phyloP scores from a whole-genome alignment of 805 yeast genomes.

The Lachancea fermentati region DNA sequence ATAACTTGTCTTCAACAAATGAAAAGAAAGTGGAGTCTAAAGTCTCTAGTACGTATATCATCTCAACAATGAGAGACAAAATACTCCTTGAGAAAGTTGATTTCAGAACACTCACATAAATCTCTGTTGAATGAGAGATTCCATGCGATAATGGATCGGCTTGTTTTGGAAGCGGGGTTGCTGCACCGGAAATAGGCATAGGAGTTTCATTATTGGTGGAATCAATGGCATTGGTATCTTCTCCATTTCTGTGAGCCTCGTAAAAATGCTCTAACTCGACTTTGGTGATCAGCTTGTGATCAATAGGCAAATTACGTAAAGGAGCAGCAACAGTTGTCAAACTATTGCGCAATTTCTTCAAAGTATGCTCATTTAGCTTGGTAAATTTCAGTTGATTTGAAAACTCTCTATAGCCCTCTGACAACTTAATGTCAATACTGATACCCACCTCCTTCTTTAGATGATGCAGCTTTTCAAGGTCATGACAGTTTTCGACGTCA shows the following conservation, averaged over 20 bases:
- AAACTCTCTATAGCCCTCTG: constrained; percentile 41
- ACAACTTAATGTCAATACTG: constrained; percentile 30
- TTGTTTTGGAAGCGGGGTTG: constrained; percentile 34
- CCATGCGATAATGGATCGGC: neutral
- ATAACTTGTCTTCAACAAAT: neutral
- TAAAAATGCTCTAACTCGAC: constrained; percentile 17
- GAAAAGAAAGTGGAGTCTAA: constrained; percentile 7
- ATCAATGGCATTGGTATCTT: constrained; percentile 1
- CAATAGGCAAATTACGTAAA: constrained; percentile 36
- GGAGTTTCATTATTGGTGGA: constrained; percentile 12
- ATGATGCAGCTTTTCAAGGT: constrained; percentile 14
- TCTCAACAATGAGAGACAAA: constrained; percentile 28
- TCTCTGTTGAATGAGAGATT: constrained; percentile 8
- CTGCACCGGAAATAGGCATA: constrained; percentile 21
- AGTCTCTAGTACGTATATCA: constrained; percentile 28
- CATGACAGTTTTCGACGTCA: constrained; percentile 12
- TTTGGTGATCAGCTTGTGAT: constrained; percentile 19
- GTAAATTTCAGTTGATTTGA: constrained; percentile 37
- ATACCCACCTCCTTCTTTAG: constrained; percentile 31
- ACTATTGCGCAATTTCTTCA: constrained; percentile 38
- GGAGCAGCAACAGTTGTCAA: constrained; percentile 38
- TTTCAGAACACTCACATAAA: constrained; percentile 31
- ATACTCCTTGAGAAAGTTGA: constrained; percentile 31
- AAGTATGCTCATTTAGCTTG: constrained; percentile 27
- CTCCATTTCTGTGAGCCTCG: constrained; percentile 1